Conservation (phyloP, 2,329 filamentous ascomycete species). For the Trichoderma atroviride region DNA sequence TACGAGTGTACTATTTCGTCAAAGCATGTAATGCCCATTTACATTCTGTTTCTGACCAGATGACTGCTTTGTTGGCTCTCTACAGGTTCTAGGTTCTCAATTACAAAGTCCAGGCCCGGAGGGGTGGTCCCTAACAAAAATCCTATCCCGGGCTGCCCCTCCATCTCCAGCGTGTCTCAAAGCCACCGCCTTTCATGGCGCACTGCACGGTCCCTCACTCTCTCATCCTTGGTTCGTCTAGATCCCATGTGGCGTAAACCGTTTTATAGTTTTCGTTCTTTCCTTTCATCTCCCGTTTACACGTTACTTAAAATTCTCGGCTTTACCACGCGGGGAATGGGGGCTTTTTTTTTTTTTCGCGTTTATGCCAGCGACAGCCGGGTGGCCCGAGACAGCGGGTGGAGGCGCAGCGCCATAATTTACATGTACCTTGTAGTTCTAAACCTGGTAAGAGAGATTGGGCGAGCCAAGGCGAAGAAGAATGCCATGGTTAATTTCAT, state of each 20-base stretch:
- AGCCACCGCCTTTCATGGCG: conserved; percentile 8
- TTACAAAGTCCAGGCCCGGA: neutral
- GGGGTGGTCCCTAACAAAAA: neutral
- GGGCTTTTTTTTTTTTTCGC: neutral
- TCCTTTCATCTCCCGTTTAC: neutral
- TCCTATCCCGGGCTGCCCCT: neutral
- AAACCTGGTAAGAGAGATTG: neutral
- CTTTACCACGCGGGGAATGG: neutral
- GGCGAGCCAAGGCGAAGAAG: neutral
- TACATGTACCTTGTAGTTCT: neutral
- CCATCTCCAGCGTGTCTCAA: conserved; percentile 4
- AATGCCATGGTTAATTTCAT: neutral
- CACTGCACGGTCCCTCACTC: neutral
- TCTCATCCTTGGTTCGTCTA: neutral
- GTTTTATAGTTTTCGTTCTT: neutral
- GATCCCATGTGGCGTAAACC: conserved; percentile 15
- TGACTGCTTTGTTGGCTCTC: neutral
- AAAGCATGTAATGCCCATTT: neutral
- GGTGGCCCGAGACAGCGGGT: conserved; percentile 14
- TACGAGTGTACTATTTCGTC: neutral
- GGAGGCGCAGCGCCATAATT: neutral
- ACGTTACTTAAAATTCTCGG: neutral
- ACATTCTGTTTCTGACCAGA: neutral
- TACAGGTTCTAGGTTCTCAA: neutral
- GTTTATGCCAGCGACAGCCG: neutral